Percentiles rank a stretch among this genome's conserved stretches.
phyloP scores from a whole-genome alignment of 1,284 basidiomycete species.

The Ceratobasidium sp. region DNA sequence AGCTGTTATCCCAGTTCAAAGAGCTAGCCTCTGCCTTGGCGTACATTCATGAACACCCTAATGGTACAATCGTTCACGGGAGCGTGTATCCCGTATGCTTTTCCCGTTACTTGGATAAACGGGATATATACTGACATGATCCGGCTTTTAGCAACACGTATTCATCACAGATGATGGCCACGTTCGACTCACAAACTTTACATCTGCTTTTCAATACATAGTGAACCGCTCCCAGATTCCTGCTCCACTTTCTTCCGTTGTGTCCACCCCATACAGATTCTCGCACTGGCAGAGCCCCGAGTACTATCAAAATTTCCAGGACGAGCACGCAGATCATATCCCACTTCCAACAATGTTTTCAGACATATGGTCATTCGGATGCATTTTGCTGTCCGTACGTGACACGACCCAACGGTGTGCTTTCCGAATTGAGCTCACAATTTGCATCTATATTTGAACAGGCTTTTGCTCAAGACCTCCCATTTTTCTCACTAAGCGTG shows the following conservation, averaged over 20 bases:
- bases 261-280: background rate
- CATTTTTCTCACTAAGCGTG: background rate
- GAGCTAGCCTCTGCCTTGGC: constrained; percentile 18
- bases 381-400: background rate
- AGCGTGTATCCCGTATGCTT: background rate
- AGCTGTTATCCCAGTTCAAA: constrained; percentile 19
- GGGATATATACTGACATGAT: background rate
- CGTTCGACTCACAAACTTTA: constrained; percentile 26
- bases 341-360: constrained; percentile 10
- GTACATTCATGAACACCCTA: constrained; percentile 28
- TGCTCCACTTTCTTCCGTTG: constrained; percentile 8
- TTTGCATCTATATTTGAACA: background rate
- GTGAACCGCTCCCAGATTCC: background rate
- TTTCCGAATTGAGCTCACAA: background rate
- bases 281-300: constrained; percentile 21
- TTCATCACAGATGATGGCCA: constrained; percentile 10
- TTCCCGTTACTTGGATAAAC: background rate
- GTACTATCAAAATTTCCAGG: background rate
- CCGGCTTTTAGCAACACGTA: background rate
- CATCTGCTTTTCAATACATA: constrained; percentile 31
- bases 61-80: constrained; percentile 32
- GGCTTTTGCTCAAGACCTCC: background rate
- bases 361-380: constrained; percentile 33
- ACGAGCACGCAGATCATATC: background rate
- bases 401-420: background rate